A percentile compares a stretch with the other conserved stretches of the same genome.
Evolutionary conservation across 2,329 filamentous ascomycete genomes (phyloP).

Genomic region (Huntiella savannae): DNA sequence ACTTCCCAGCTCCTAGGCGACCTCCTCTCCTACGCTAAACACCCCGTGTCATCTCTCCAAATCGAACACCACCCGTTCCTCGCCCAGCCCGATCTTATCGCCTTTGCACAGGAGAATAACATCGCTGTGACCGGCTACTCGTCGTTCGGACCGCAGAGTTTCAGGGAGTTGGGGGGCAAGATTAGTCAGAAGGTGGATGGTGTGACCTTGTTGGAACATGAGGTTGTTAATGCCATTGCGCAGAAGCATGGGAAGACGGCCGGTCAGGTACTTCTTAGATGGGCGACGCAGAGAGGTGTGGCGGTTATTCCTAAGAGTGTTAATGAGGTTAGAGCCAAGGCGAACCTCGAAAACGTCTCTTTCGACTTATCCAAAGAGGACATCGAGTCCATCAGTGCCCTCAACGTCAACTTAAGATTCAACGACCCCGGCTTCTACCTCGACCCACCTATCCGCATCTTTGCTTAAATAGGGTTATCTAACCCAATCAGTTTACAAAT

Average conservation of each 20-base stretch:
- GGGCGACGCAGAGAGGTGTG: conserved; percentile 67
- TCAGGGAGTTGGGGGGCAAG: conserved; percentile 44
- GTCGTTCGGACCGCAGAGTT: conserved; percentile 61
- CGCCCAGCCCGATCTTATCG: conserved; percentile 51
- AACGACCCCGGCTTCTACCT: conserved; percentile 39
- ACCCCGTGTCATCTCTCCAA: conserved; percentile 60
- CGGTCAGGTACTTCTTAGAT: conserved; percentile 67
- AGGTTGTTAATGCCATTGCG: conserved; percentile 44
- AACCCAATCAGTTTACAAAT: background rate
- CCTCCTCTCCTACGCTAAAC: conserved; percentile 56
- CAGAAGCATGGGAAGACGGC: conserved; percentile 52
- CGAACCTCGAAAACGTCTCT: conserved; percentile 47
- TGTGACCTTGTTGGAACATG: conserved; percentile 51
- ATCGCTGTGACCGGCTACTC: conserved; percentile 69
- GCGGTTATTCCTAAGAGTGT: conserved; percentile 69
- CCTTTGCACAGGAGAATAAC: conserved; percentile 48
- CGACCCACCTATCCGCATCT: conserved; percentile 31
- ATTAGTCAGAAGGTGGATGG: conserved; percentile 33
- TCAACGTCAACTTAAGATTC: conserved; percentile 52
- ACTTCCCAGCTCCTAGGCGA: conserved; percentile 60
- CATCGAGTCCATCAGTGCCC: conserved; percentile 42
- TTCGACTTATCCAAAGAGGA: conserved; percentile 51
- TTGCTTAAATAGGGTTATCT: conserved; percentile 21
- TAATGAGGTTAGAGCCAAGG: conserved; percentile 30
- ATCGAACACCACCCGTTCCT: conserved; percentile 85